Conservation (phyloP, 192 early-diverging fungal genomes). For the Chytriomyces sp. region DNA sequence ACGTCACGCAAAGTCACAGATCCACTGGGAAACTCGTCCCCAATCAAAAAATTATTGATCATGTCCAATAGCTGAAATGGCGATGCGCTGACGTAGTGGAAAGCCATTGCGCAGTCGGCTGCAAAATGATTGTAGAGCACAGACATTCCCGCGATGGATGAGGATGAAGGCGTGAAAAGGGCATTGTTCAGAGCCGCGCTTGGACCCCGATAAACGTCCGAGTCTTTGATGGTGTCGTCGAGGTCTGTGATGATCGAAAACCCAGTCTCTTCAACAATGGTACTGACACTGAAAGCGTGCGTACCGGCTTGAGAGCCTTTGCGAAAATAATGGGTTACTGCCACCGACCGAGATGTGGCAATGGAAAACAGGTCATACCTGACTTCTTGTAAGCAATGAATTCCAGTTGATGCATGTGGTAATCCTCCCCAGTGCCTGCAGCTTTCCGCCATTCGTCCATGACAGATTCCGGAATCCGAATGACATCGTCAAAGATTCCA, state of each 20-base stretch:
- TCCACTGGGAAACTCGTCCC: slow-evolving; percentile 78
- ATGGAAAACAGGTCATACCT: not conserved
- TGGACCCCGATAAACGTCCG: slow-evolving; percentile 72
- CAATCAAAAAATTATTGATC: slow-evolving; percentile 69
- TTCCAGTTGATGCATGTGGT: slow-evolving; percentile 36
- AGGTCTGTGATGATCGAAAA: slow-evolving; percentile 78
- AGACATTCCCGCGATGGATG: slow-evolving; percentile 79
- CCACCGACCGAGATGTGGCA: not conserved
- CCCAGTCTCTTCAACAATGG: slow-evolving; percentile 71
- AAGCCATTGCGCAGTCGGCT: slow-evolving; percentile 63
- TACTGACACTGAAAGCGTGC: slow-evolving; percentile 54
- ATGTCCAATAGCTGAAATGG: slow-evolving; percentile 83
- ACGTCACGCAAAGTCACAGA: slow-evolving; percentile 64
- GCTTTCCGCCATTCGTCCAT: slow-evolving; percentile 48
- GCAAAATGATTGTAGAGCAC: slow-evolving; percentile 63
- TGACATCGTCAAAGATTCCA: slow-evolving; percentile 47
- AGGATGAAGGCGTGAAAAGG: slow-evolving; percentile 65
- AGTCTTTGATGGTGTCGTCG: slow-evolving; percentile 93
- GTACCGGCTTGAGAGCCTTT: slow-evolving; percentile 30
- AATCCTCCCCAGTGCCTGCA: slow-evolving; percentile 9
- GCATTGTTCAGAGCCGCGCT: slow-evolving; percentile 66
- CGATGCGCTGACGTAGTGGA: slow-evolving; percentile 88
- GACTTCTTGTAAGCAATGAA: slow-evolving; percentile 42
- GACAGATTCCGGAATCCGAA: slow-evolving; percentile 37
- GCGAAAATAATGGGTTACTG: not conserved